Conservation (phyloP, 345 rosid genomes). For the Adansonia digitata region DNA sequence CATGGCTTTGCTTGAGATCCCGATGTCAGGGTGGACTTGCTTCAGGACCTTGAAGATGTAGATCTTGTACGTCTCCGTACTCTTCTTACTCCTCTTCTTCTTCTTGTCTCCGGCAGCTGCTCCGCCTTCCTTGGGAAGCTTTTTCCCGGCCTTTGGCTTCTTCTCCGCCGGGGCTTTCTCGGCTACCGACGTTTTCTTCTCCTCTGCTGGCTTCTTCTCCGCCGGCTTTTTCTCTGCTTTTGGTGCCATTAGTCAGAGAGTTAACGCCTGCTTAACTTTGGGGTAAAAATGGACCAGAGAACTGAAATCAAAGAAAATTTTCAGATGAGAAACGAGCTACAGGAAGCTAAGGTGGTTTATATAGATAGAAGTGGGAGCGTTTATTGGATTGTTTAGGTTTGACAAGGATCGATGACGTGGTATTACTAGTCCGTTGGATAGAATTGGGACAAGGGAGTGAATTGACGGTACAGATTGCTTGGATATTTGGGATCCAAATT, state of each 20-base stretch:
- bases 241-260: conserved; percentile 2
- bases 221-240: conserved; percentile 17
- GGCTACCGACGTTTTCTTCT: conserved; percentile 8
- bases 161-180: conserved; percentile 18
- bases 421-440: neutral
- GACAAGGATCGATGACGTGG: conserved; percentile 4
- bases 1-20: conserved; percentile 20
- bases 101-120: conserved; percentile 16
- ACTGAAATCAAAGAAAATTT: too few species aligned
- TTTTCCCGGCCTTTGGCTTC: conserved; percentile 19
- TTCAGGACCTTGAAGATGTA: conserved; percentile 17
- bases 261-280: neutral
- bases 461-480: neutral
- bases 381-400: neutral
- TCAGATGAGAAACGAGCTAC: neutral
- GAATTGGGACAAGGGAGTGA: neutral
- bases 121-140: conserved; percentile 18
- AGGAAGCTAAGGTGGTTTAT: neutral
- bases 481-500: neutral
- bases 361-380: neutral
- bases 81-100: conserved; percentile 15
- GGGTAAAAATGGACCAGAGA: too few species aligned
- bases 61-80: conserved; percentile 17
- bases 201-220: conserved; percentile 15
- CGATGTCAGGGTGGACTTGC: conserved; percentile 18